phyloP scores from a whole-genome alignment of 1,284 basidiomycete species.

The Singerocomus inundabilis region DNA sequence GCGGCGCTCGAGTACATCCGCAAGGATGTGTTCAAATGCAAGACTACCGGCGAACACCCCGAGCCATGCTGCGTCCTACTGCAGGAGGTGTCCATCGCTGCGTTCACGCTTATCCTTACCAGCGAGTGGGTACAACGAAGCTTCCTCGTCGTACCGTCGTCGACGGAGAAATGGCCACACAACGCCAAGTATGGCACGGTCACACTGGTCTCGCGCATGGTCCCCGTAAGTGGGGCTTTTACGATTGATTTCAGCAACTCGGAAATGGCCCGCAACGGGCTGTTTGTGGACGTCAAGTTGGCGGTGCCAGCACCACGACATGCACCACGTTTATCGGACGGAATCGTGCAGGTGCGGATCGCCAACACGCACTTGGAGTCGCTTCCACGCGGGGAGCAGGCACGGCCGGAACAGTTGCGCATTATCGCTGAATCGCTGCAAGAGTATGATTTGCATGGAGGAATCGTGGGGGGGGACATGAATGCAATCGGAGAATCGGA shows the following conservation, averaged over 20 bases:
- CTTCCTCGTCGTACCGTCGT: slow-evolving; percentile 56
- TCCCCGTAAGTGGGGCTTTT: slow-evolving; percentile 45
- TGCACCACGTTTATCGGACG: slow-evolving; percentile 29
- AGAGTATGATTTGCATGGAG: slow-evolving; percentile 47
- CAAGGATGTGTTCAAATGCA: slow-evolving; percentile 45
- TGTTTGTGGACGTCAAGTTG: slow-evolving; percentile 57
- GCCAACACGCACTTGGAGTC: slow-evolving; percentile 74
- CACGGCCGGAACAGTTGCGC: slow-evolving; percentile 52
- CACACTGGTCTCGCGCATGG: slow-evolving; percentile 57
- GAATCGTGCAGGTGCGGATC: slow-evolving; percentile 49
- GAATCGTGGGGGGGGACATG: slow-evolving; percentile 68
- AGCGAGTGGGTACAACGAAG: slow-evolving; percentile 59
- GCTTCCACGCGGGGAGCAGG: slow-evolving; percentile 40
- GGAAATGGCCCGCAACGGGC: slow-evolving; percentile 48
- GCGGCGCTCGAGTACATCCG: slow-evolving; percentile 54
- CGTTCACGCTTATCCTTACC: slow-evolving; percentile 46
- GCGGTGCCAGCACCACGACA: slow-evolving; percentile 33
- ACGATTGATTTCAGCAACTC: slow-evolving; percentile 52
- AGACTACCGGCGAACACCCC: slow-evolving; percentile 39
- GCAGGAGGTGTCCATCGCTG: slow-evolving; percentile 56
- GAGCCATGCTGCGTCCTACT: slow-evolving; percentile 59
- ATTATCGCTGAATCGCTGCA: slow-evolving; percentile 49
- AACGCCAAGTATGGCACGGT: slow-evolving; percentile 54
- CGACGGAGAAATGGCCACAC: slow-evolving; percentile 50
- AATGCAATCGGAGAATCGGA: slow-evolving; percentile 57